Percentiles rank a stretch among this genome's conserved stretches.
phyloP scores from a whole-genome alignment of 2,329 filamentous ascomycete species.

The Aspergillus luchuensis region DNA sequence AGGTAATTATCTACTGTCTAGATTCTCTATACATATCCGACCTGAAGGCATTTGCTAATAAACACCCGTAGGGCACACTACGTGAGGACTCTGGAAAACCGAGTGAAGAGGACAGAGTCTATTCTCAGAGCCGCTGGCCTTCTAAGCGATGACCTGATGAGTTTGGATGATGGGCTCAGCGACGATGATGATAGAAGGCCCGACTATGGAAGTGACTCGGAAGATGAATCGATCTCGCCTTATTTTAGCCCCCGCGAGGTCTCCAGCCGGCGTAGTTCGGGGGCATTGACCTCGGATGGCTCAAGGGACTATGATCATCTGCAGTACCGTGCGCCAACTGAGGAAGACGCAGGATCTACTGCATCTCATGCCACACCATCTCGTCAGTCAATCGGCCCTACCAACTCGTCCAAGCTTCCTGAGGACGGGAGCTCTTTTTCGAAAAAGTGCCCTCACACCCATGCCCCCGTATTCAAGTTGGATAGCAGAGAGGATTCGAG shows the following conservation, averaged over 20 bases:
- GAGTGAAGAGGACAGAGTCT: constrained; percentile 86
- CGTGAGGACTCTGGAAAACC: constrained; percentile 89
- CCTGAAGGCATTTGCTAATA: constrained; percentile 11
- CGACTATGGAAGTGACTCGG: constrained; percentile 37
- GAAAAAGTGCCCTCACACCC: constrained; percentile 52
- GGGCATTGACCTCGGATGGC: not conserved
- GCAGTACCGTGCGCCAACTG: constrained; percentile 1
- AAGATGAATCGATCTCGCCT: constrained; percentile 37
- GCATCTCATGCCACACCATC: not conserved
- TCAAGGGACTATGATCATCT: constrained; percentile 1
- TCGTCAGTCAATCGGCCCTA: not conserved
- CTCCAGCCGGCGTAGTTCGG: constrained; percentile 7
- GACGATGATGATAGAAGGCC: constrained; percentile 23
- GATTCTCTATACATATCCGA: not conserved
- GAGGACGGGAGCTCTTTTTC: constrained; percentile 40
- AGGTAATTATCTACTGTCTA: constrained; percentile 57
- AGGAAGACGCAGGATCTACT: not conserved
- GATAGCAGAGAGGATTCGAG: constrained; percentile 87
- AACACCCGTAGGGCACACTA: constrained; percentile 73
- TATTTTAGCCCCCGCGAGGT: constrained; percentile 25
- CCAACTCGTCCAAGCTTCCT: constrained; percentile 21
- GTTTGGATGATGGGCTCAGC: constrained; percentile 35
- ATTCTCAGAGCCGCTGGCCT: constrained; percentile 80
- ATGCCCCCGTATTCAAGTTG: constrained; percentile 79
- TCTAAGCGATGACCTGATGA: constrained; percentile 75